These are phyloP conservation scores for Candida smagusa DNA, from an alignment of 1,139 yeast genomes.

Conservation along the genomic window DNA sequence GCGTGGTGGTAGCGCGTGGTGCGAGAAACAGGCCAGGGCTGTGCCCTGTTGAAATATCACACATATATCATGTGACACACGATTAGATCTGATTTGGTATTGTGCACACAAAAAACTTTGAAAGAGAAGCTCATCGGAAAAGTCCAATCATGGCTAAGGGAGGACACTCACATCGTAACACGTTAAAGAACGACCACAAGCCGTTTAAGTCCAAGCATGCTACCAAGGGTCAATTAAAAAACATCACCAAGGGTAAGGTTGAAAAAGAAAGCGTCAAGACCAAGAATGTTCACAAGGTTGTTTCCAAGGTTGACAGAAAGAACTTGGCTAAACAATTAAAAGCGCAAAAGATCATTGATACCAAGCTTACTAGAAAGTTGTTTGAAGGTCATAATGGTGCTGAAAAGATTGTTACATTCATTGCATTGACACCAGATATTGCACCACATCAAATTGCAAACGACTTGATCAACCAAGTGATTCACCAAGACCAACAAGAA, in stretches of 20 bases:
- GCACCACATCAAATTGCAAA: conserved; percentile 56
- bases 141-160: conserved; percentile 48
- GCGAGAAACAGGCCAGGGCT: neutral
- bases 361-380: conserved; percentile 51
- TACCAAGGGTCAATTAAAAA: conserved; percentile 83
- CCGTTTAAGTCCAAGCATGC: conserved; percentile 89
- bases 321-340: conserved; percentile 78
- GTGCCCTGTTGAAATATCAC: conserved; percentile 1
- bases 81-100: conserved; percentile 1
- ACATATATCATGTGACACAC: conserved; percentile 1
- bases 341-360: conserved; percentile 61
- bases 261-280: conserved; percentile 52
- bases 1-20: conserved; percentile 1
- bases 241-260: conserved; percentile 79
- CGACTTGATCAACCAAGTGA: conserved; percentile 39
- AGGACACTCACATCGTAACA: conserved; percentile 78
- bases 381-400: conserved; percentile 82
- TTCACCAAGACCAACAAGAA: conserved; percentile 17
- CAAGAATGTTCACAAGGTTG: conserved; percentile 25
- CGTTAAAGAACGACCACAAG: conserved; percentile 81
- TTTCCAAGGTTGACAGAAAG: conserved; percentile 71
- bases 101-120: conserved; percentile 5
- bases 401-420: conserved; percentile 76
- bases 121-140: conserved; percentile 5
- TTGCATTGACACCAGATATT: conserved; percentile 76